Evolutionary conservation across 1,284 basidiomycete genomes (phyloP).

Genomic region (Leccinum subrobustum): DNA sequence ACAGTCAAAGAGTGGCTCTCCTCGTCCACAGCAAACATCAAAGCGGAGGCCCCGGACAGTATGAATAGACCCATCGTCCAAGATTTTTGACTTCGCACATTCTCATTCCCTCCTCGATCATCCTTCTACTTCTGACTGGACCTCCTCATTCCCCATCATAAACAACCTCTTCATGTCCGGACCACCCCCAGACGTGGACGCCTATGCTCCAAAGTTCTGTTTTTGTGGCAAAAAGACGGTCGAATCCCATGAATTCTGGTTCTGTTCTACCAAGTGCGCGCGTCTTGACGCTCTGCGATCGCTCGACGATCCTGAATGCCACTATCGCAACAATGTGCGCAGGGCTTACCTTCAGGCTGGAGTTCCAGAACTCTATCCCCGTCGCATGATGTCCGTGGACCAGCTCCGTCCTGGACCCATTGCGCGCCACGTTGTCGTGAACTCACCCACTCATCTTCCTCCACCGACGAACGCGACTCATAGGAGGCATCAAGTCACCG

Average conservation of each 20-base stretch:
- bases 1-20: not conserved
- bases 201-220: constrained; percentile 19
- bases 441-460: not conserved
- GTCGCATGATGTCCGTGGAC: constrained; percentile 9
- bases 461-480: not conserved
- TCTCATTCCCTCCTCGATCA: not conserved
- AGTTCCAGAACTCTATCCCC: not conserved
- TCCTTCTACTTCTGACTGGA: not conserved
- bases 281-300: constrained; percentile 29
- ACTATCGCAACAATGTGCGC: constrained; percentile 24
- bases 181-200: constrained; percentile 14
- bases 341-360: constrained; percentile 14
- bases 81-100: not conserved
- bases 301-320: constrained; percentile 21
- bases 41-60: constrained; percentile 1
- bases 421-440: not conserved
- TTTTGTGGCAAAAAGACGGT: constrained; percentile 26
- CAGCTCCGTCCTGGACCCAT: not conserved
- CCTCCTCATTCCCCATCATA: not conserved
- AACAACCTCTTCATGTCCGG: not conserved
- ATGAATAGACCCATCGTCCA: constrained; percentile 14
- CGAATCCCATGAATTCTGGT: constrained; percentile 30
- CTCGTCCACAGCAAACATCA: constrained; percentile 10
- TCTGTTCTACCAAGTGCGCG: constrained; percentile 30
- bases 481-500: not conserved